Base-by-base conservation (phyloP, 2,329 filamentous ascomycete genomes). In the Neobulgaria alba region DNA sequence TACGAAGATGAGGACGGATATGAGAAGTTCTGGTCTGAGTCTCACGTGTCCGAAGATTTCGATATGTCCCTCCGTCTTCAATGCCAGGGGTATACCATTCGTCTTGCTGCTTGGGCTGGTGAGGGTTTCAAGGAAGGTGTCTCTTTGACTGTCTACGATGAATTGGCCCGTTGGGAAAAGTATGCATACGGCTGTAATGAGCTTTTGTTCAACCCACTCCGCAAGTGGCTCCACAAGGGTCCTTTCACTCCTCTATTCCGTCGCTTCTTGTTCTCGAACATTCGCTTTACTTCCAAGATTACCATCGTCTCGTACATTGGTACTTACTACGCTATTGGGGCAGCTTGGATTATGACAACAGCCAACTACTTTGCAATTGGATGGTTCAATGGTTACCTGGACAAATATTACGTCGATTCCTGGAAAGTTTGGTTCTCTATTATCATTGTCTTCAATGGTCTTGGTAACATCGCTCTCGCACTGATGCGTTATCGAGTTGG, bases 151-250 rank as follows among this genome's bases (percentile, higher is more conserved):
- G 83, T 90, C 8, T 88, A 90, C 57, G 85, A 90, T 61, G 85
- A 90, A 61, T 69, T 90, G 45, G 81, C 83, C 2, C 80, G 85
- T 42, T 90, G 85, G 85, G 85, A 90, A 58, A 90, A 90, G 63
- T 88, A 88, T 58, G 85, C 85, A 3, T 89, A 87, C 54, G 84
- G 85, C 29, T 89, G 85, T 63, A 85, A 84, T 60, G 85, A 89
- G 65, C 69, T 90, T 42, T 70, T 90, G 42, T 90, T 92, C 67
- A 74, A 90, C 57, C 85, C 85, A 3, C 67, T 90, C 45, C 73
- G 75, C 45, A 78, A 77, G 52, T 90, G 85, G 85, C 61, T 77
- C 33, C 78, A 71, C 58, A 75, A 71, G 12, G 85, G 85, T 0
- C 85, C 85, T 19, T 85, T 90, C 59, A 90, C 85, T 3, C 79